Evolutionary conservation across 2,329 filamentous ascomycete species (phyloP).

Genomic region (Trichoderma hamatum): DNA sequence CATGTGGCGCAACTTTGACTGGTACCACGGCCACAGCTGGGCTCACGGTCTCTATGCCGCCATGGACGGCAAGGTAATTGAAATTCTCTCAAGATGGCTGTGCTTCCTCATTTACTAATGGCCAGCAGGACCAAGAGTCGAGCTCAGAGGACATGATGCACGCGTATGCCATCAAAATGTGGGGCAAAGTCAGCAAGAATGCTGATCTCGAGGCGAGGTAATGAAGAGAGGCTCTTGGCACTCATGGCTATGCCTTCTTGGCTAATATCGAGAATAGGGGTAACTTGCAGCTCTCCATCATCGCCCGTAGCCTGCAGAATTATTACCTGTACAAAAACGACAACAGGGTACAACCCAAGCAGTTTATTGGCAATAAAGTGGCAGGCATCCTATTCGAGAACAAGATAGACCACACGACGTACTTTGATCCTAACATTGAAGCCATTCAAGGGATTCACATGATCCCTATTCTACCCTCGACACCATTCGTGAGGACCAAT

Average conservation of each 20-base stretch:
- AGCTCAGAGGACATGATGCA: constrained; percentile 90
- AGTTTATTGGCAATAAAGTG: constrained; percentile 81
- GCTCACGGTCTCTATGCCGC: constrained; percentile 76
- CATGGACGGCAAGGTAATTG: constrained; percentile 67
- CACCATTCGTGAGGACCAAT: constrained; percentile 65
- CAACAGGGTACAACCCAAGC: constrained; percentile 70
- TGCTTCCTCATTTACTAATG: background rate
- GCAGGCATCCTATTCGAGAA: constrained; percentile 83
- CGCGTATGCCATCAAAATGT: constrained; percentile 88
- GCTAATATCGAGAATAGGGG: constrained; percentile 48
- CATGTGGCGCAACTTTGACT: constrained; percentile 83
- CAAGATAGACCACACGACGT: constrained; percentile 91
- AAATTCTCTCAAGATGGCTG: background rate
- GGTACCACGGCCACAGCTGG: constrained; percentile 95
- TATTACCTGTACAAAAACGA: constrained; percentile 80
- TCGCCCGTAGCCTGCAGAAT: constrained; percentile 70
- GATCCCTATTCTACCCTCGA: constrained; percentile 72
- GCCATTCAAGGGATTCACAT: constrained; percentile 81
- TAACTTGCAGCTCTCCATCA: constrained; percentile 81
- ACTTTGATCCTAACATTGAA: constrained; percentile 75
- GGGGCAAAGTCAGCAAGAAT: constrained; percentile 80
- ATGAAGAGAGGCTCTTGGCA: constrained; percentile 27
- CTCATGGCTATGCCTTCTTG: background rate
- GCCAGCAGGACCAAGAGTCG: constrained; percentile 71
- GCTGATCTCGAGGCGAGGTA: constrained; percentile 74